These are phyloP conservation scores for Fusarium transvaalense DNA, from an alignment of 2,329 filamentous ascomycete species.

Conservation along the genomic window DNA sequence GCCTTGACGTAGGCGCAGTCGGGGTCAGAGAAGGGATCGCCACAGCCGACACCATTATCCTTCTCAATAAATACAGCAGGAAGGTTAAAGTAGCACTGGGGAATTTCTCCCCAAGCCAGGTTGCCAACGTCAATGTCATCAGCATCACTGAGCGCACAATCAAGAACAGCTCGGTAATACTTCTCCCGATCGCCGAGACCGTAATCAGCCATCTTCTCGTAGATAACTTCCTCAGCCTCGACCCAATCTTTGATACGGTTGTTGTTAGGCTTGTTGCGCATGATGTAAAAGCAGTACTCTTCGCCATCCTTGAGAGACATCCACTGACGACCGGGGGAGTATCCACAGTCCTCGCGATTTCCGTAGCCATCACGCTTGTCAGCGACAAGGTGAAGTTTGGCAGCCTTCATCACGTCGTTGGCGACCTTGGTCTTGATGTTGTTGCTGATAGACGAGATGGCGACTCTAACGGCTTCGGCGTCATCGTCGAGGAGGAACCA, in stretches of 20 bases:
- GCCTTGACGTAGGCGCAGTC: constrained; percentile 1
- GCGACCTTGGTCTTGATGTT: constrained; percentile 35
- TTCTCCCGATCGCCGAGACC: constrained; percentile 27
- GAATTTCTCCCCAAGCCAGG: constrained; percentile 16
- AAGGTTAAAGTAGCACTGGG: constrained; percentile 24
- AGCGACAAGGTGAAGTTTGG: constrained; percentile 22
- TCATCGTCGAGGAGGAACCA: constrained; percentile 36
- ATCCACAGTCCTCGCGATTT: constrained; percentile 21
- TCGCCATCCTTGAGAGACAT: constrained; percentile 23
- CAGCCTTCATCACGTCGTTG: constrained; percentile 33
- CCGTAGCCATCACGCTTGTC: constrained; percentile 16
- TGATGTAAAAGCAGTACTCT: constrained; percentile 37
- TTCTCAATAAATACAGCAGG: constrained; percentile 10
- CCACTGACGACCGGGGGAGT: constrained; percentile 28
- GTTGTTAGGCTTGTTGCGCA: constrained; percentile 10
- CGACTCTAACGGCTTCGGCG: constrained; percentile 16
- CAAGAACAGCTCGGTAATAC: constrained; percentile 11
- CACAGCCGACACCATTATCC: background rate
- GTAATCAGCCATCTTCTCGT: constrained; percentile 34
- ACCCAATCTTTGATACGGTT: constrained; percentile 13
- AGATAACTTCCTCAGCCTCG: constrained; percentile 18
- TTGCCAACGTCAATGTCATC: constrained; percentile 20
- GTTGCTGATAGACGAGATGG: constrained; percentile 28
- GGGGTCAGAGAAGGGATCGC: background rate
- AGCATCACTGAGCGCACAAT: constrained; percentile 9